Evolutionary conservation across 768 basidiomycete genomes (phyloP).

Genomic region (Leccinum aurantiacum): DNA sequence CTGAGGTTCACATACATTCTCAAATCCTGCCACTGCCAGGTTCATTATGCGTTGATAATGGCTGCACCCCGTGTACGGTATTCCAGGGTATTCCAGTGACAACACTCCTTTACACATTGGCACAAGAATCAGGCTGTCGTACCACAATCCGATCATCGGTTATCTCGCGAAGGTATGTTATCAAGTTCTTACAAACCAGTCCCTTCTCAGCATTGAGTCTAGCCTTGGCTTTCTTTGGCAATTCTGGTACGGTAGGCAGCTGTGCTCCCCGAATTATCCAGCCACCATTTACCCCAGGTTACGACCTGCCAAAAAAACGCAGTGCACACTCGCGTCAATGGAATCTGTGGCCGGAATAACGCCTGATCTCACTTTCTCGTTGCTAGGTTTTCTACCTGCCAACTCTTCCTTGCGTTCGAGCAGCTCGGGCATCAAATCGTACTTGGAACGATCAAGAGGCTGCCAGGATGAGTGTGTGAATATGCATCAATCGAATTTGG

Average conservation of each 20-base stretch:
- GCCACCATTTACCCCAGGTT: too few species aligned
- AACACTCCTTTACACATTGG: too few species aligned
- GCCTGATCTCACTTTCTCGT: not conserved
- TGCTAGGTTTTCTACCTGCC: not conserved
- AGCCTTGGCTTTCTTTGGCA: too few species aligned
- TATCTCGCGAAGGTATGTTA: not conserved
- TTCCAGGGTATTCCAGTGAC: too few species aligned
- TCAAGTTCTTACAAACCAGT: not conserved
- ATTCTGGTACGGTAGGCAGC: not conserved
- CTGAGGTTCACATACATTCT: too few species aligned
- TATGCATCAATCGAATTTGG: not conserved
- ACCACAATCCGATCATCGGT: not conserved
- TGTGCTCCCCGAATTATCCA: too few species aligned
- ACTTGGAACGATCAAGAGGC: constrained; percentile 18
- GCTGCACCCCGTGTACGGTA: too few species aligned
- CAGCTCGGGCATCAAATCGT: constrained; percentile 11
- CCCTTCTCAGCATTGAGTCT: too few species aligned
- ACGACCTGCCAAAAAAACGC: too few species aligned
- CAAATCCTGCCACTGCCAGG: too few species aligned
- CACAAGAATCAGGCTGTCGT: not conserved
- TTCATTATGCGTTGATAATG: too few species aligned
- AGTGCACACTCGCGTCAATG: not conserved
- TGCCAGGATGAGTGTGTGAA: not conserved
- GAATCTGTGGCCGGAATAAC: not conserved
- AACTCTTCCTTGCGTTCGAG: constrained; percentile 5